Percentiles rank a stretch among this genome's conserved stretches.
Evolutionary conservation across 83 land plant genomes (phyloP).

Genomic region (Thuja plicata): DNA sequence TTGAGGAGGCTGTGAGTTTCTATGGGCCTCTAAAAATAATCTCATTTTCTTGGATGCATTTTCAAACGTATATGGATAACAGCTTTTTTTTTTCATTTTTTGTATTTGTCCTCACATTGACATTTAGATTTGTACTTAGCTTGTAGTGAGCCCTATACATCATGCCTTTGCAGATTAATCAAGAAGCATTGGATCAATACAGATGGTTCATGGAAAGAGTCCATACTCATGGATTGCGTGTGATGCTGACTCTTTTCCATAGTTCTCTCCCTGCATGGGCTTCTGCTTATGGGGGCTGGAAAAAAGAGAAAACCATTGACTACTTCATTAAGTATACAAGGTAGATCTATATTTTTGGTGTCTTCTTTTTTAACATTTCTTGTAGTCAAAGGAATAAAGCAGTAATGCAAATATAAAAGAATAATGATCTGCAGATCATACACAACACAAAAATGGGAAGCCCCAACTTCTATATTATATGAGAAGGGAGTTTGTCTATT

Average conservation of each 20-base stretch:
- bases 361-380: background rate
- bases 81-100: background rate
- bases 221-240: conserved; percentile 26
- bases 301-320: conserved; percentile 20
- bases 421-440: too few species aligned
- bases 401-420: too few species aligned
- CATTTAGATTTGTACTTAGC: background rate
- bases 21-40: conserved; percentile 6
- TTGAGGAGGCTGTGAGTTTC: conserved; percentile 21
- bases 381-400: background rate
- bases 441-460: too few species aligned
- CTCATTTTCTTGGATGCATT: conserved; percentile 3
- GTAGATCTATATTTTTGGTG: conserved; percentile 1
- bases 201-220: conserved; percentile 22
- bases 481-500: too few species aligned
- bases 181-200: conserved; percentile 42
- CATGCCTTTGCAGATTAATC: conserved; percentile 25
- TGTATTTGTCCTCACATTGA: background rate
- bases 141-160: background rate
- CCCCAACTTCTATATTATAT: too few species aligned
- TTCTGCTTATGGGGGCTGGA: conserved; percentile 43
- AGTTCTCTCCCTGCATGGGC: conserved; percentile 51
- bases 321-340: conserved; percentile 40
- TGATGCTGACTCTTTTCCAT: conserved; percentile 51
- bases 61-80: background rate